Evolutionary conservation across 139 green algal species (phyloP).

Genomic region (Haematococcus sp.): DNA sequence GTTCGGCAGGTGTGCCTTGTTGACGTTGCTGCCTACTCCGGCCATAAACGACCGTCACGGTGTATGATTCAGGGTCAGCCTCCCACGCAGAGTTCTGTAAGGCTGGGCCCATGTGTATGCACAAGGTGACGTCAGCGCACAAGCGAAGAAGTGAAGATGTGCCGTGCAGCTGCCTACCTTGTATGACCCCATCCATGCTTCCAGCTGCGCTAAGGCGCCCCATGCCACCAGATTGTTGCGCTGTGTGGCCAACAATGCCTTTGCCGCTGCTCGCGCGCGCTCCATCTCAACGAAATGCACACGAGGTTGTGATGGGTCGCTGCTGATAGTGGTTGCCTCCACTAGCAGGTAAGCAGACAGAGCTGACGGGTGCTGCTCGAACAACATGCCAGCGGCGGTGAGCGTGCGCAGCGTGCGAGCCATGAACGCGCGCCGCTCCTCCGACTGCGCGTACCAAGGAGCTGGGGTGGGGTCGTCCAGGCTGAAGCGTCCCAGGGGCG

Average conservation of each 20-base stretch:
- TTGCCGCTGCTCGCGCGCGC: slow-evolving; percentile 30
- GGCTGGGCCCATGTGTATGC: too few species aligned
- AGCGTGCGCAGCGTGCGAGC: slow-evolving; percentile 17
- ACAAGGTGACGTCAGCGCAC: too few species aligned
- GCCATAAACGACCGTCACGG: too few species aligned
- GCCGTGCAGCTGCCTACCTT: slow-evolving; percentile 20
- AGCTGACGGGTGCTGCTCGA: background rate
- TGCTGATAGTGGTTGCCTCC: too few species aligned
- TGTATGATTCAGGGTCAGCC: too few species aligned
- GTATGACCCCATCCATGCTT: slow-evolving; percentile 31
- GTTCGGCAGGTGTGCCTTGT: too few species aligned
- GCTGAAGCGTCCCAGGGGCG: background rate
- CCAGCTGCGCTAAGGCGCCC: slow-evolving; percentile 40
- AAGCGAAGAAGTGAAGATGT: background rate
- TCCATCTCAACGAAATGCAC: background rate
- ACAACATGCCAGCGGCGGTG: slow-evolving; percentile 4
- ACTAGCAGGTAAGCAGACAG: background rate
- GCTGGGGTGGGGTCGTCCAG: slow-evolving; percentile 4
- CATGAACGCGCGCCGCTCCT: slow-evolving; percentile 20
- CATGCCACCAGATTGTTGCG: slow-evolving; percentile 45
- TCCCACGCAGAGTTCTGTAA: too few species aligned
- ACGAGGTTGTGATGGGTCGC: too few species aligned
- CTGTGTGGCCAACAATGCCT: slow-evolving; percentile 44
- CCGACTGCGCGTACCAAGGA: slow-evolving; percentile 1
- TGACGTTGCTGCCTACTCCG: too few species aligned